Conservation (phyloP, 1,139 yeast genomes). For the Hyphopichia fennica region DNA sequence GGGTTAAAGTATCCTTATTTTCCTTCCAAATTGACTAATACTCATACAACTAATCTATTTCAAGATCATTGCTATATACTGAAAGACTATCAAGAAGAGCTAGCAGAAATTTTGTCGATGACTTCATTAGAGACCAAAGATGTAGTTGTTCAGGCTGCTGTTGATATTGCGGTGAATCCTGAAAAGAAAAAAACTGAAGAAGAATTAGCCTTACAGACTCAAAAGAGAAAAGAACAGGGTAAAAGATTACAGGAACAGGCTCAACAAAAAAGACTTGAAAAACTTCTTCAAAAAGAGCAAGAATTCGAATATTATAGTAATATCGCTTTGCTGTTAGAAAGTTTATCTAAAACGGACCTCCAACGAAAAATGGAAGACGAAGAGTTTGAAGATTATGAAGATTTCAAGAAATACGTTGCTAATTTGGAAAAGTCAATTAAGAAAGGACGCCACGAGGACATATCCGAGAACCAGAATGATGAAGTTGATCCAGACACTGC, state of each 20-base stretch:
- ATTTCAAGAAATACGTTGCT: slow-evolving; percentile 66
- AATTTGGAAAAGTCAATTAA: slow-evolving; percentile 69
- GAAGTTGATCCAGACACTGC: slow-evolving; percentile 50
- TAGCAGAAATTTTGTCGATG: slow-evolving; percentile 56
- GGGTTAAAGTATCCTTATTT: slow-evolving; percentile 88
- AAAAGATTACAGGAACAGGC: slow-evolving; percentile 91
- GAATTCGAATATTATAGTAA: slow-evolving; percentile 72
- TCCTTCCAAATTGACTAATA: slow-evolving; percentile 66
- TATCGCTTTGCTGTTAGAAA: slow-evolving; percentile 53
- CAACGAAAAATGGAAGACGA: slow-evolving; percentile 60
- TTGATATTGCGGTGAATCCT: slow-evolving; percentile 45
- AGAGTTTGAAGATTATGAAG: slow-evolving; percentile 75
- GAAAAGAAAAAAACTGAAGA: slow-evolving; percentile 80
- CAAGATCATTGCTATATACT: slow-evolving; percentile 81
- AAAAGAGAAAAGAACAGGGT: slow-evolving; percentile 83
- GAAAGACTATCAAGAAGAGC: slow-evolving; percentile 63
- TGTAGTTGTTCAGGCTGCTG: slow-evolving; percentile 79
- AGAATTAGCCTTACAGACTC: slow-evolving; percentile 74
- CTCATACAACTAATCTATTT: slow-evolving; percentile 67
- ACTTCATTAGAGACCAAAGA: slow-evolving; percentile 67
- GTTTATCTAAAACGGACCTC: slow-evolving; percentile 42
- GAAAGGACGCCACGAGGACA: slow-evolving; percentile 64
- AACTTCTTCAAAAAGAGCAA: slow-evolving; percentile 74
- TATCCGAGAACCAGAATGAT: slow-evolving; percentile 52
- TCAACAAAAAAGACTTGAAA: slow-evolving; percentile 77